A percentile compares a stretch with the other conserved stretches of the same genome.
phyloP scores from a whole-genome alignment of 2,329 filamentous ascomycete genomes.

The Madurella fahalii region DNA sequence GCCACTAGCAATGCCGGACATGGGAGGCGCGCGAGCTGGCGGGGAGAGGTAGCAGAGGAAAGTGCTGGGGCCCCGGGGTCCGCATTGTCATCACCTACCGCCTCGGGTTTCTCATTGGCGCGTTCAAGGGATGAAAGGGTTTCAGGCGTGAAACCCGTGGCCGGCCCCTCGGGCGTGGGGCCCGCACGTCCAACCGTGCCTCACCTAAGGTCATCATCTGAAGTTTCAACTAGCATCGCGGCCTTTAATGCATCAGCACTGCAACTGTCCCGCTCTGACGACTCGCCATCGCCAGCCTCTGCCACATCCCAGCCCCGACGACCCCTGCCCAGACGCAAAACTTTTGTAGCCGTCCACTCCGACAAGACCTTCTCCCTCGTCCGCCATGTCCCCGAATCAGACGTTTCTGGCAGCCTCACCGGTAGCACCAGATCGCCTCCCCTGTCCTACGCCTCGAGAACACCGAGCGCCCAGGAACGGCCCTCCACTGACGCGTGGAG shows the following conservation, averaged over 20 bases:
- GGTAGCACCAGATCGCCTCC: conserved; percentile 40
- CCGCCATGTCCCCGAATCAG: conserved; percentile 28
- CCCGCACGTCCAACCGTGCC: conserved; percentile 34
- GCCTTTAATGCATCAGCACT: conserved; percentile 35
- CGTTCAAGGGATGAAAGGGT: conserved; percentile 36
- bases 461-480: conserved; percentile 48
- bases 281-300: conserved; percentile 22
- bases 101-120: conserved; percentile 35
- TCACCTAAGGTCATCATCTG: conserved; percentile 35
- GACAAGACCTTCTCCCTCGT: conserved; percentile 58
- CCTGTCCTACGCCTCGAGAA: conserved; percentile 37
- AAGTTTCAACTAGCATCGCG: conserved; percentile 36
- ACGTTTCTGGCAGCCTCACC: conserved; percentile 14
- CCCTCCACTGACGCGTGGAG: conserved; percentile 45
- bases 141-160: conserved; percentile 43
- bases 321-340: conserved; percentile 36
- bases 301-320: conserved; percentile 22
- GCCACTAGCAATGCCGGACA: conserved; percentile 12
- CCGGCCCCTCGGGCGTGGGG: conserved; percentile 30
- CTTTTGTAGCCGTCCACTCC: conserved; percentile 46
- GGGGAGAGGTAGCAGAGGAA: conserved; percentile 26
- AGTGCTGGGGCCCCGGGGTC: conserved; percentile 30
- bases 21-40: conserved; percentile 16
- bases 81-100: conserved; percentile 34
- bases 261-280: conserved; percentile 22